Conservation (phyloP, 441 rosid species). For the Aquilaria agallochum region DNA sequence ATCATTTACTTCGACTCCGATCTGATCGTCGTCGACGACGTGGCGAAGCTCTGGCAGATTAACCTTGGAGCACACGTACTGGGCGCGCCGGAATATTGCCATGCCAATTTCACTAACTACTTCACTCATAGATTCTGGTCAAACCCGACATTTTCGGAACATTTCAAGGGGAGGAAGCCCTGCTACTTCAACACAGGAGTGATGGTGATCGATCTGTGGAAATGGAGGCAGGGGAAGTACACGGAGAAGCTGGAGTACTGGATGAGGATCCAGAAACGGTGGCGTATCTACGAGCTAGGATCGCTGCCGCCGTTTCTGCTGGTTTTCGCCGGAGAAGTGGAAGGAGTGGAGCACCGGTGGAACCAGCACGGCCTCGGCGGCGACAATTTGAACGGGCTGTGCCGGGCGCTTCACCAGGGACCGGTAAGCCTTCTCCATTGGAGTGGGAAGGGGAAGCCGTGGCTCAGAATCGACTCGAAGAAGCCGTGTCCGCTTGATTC, state of each 20-base stretch:
- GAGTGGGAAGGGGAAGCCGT: slow-evolving; percentile 86
- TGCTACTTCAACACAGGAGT: slow-evolving; percentile 87
- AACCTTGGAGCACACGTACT: slow-evolving; percentile 40
- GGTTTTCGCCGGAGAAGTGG: slow-evolving; percentile 71
- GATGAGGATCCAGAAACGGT: slow-evolving; percentile 63
- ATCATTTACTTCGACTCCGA: slow-evolving; percentile 77
- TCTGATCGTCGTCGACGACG: slow-evolving; percentile 75
- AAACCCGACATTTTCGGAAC: slow-evolving; percentile 28
- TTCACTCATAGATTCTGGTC: slow-evolving; percentile 68
- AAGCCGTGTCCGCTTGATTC: slow-evolving; percentile 61
- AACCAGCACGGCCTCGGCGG: slow-evolving; percentile 83
- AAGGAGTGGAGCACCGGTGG: slow-evolving; percentile 73
- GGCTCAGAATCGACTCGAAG: slow-evolving; percentile 62
- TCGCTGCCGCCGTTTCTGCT: slow-evolving; percentile 75
- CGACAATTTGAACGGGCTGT: slow-evolving; percentile 64
- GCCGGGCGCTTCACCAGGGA: slow-evolving; percentile 65
- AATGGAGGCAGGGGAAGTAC: slow-evolving; percentile 59
- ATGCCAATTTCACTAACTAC: slow-evolving; percentile 68
- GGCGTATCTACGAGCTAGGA: slow-evolving; percentile 67
- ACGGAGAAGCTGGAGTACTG: slow-evolving; percentile 57
- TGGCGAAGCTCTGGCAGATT: slow-evolving; percentile 55
- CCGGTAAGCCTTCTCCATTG: slow-evolving; percentile 73
- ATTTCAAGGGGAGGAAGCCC: slow-evolving; percentile 37
- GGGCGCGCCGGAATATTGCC: slow-evolving; percentile 80
- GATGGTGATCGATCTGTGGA: slow-evolving; percentile 69